These are phyloP conservation scores for Thielaviopsis punctulata DNA, from an alignment of 2,329 filamentous ascomycete genomes.

Conservation along the genomic window DNA sequence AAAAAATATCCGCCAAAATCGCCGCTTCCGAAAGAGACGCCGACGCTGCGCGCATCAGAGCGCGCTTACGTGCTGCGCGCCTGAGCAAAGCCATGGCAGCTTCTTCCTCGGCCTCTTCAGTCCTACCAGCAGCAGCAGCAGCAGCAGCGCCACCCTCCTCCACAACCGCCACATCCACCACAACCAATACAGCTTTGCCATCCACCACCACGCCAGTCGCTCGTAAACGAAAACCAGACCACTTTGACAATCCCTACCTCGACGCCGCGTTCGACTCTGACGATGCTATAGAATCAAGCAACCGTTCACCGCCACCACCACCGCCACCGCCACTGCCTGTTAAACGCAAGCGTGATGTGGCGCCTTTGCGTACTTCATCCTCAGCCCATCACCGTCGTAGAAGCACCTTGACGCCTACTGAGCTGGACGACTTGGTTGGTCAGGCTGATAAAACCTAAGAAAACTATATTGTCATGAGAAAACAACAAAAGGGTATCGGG, in stretches of 20 bases:
- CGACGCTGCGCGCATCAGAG: constrained; percentile 43
- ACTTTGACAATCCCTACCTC: constrained; percentile 6
- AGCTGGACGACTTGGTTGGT: constrained; percentile 32
- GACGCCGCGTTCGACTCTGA: constrained; percentile 12
- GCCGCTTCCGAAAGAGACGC: constrained; percentile 47
- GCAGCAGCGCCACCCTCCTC: not conserved
- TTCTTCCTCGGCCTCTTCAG: not conserved
- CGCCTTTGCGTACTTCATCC: constrained; percentile 25
- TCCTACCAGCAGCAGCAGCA: not conserved
- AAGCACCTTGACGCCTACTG: constrained; percentile 60
- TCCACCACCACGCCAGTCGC: no score
- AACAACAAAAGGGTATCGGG: not conserved
- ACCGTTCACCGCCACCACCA: not conserved
- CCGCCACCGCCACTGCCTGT: constrained; percentile 15
- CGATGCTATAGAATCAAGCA: not conserved
- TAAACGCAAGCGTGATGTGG: constrained; percentile 30
- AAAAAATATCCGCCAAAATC: constrained; percentile 44
- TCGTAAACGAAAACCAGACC: constrained; percentile 10
- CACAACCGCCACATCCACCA: not conserved
- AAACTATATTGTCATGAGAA: not conserved
- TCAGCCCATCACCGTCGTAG: constrained; percentile 45
- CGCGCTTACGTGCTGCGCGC: constrained; percentile 40
- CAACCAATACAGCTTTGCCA: no score
- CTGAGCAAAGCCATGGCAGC: constrained; percentile 16
- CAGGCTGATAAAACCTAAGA: not conserved